Evolutionary conservation across 2,329 filamentous ascomycete species (phyloP).

Genomic region (Hirsutella minnesotensis): DNA sequence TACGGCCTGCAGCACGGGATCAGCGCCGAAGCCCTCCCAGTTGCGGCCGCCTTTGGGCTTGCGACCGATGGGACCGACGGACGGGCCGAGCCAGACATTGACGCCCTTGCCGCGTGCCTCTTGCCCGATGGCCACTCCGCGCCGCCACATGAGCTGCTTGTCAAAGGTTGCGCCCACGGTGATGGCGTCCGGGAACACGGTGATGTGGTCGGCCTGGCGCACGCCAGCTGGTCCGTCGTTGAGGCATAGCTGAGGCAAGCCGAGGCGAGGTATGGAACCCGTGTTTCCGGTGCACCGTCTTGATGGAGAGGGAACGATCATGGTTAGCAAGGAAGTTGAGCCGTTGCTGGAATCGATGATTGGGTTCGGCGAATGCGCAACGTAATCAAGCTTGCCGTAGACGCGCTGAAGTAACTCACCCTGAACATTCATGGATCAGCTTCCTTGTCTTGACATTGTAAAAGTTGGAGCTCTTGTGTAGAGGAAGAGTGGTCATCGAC

Average conservation of each 20-base stretch:
- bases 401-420: no score
- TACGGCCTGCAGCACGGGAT: slow-evolving; percentile 64
- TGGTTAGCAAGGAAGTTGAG: background rate
- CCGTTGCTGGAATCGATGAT: no score
- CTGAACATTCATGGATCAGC: no score
- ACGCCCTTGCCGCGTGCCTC: slow-evolving; percentile 65
- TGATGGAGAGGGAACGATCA: background rate
- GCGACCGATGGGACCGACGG: slow-evolving; percentile 58
- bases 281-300: slow-evolving; percentile 66
- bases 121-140: slow-evolving; percentile 55
- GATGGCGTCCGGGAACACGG: slow-evolving; percentile 70
- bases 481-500: no score
- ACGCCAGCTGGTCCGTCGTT: slow-evolving; percentile 64
- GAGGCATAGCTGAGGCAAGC: slow-evolving; percentile 60
- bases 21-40: slow-evolving; percentile 64
- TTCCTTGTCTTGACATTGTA: no score
- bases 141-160: slow-evolving; percentile 57
- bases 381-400: no score
- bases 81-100: slow-evolving; percentile 59
- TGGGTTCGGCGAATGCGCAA: no score
- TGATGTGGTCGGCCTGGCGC: slow-evolving; percentile 61
- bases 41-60: slow-evolving; percentile 62
- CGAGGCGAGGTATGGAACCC: slow-evolving; percentile 56
- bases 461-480: no score
- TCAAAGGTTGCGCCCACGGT: slow-evolving; percentile 65